Base-by-base conservation (phyloP, 2,329 filamentous ascomycete genomes). In the Fusarium kyushuense region DNA sequence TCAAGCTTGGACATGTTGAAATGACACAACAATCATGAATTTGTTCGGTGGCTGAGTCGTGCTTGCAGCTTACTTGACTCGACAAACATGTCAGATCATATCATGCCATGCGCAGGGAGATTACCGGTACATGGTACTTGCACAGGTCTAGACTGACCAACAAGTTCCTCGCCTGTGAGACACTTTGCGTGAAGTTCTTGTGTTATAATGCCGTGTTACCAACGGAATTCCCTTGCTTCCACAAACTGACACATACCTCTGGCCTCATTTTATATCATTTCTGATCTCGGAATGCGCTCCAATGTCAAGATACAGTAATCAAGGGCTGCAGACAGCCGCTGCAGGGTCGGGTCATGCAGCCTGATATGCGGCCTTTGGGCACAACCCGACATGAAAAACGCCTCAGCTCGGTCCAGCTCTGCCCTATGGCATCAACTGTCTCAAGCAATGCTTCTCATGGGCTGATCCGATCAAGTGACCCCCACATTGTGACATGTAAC, bases 341-440 rank as follows among this genome's bases (percentile, higher is more conserved):
- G 55, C 55, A 60, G 58, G 58, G 58, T 53, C 55, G 58, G 58
- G 58, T 45, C 32, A 33, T 61, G 55, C 36, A 52, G 33, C 52
- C 52, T 58, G 56, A 36, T 45, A 58, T 58, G 55, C 55, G 42
- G 30, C 40, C 40, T 23, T 41, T 41, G 35, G 11, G 55, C 11
- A 58, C 21, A 27, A 23, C 16, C 40, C 23, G 23, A 25, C n/a
- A 21, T 19, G 12, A 14, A n/a, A n/a, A 13, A 21, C 35, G 35
- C n/a, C 41, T 17, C 11, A 21, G 27, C 7, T 38, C n/a, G 36
- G 23, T 38, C 47, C 32, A 41, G 56, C 41, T 23, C 9, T 41
- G 53, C 27, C 53, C 33, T 48, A 33, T 59, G 35, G 17, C 25
- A 42, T n/a, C 13, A 19, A 21, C 6, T 45, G 42, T 30, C 27